Conservation (phyloP, 1,284 basidiomycete genomes). For the Trametes polyzona region DNA sequence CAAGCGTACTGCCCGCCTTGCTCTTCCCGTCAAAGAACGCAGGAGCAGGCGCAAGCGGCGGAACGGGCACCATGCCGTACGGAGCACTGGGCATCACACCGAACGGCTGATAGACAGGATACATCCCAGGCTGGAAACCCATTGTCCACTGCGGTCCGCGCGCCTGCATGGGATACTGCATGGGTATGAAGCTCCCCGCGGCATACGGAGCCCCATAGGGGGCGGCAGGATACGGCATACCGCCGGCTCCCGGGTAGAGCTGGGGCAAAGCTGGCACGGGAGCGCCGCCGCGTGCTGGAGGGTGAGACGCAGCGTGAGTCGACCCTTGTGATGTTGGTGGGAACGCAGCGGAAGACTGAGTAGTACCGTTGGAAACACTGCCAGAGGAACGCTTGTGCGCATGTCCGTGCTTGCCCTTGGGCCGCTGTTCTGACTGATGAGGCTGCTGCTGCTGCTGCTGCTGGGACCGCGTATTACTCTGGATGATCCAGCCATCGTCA, state of each 20-base stretch:
- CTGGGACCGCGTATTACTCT: conserved; percentile 7
- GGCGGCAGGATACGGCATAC: conserved; percentile 2
- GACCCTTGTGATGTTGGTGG: conserved; percentile 16
- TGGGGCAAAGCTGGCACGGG: conserved; percentile 12
- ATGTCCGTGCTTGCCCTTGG: conserved; percentile 17
- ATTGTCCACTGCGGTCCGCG: conserved; percentile 20
- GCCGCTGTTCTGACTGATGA: conserved; percentile 1
- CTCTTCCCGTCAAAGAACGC: conserved; percentile 22
- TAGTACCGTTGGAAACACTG: conserved; percentile 21
- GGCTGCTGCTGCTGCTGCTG: conserved; percentile 7
- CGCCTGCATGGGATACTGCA: conserved; percentile 16
- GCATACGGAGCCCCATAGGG: conserved; percentile 14
- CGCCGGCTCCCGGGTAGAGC: conserved; percentile 7
- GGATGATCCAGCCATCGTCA: conserved; percentile 30
- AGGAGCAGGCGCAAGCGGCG: conserved; percentile 12
- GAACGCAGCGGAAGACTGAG: conserved; percentile 7
- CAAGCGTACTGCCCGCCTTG: conserved; percentile 17
- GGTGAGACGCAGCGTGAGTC: conserved; percentile 7
- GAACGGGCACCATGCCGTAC: conserved; percentile 22
- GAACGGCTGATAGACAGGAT: conserved; percentile 24
- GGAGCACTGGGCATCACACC: conserved; percentile 20
- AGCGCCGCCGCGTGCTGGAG: conserved; percentile 3
- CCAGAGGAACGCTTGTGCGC: conserved; percentile 29
- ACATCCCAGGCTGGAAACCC: conserved; percentile 23
- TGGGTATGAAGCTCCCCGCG: conserved; percentile 11